Base-by-base conservation (phyloP, 2,329 filamentous ascomycete species). In the Ilyonectria robusta region DNA sequence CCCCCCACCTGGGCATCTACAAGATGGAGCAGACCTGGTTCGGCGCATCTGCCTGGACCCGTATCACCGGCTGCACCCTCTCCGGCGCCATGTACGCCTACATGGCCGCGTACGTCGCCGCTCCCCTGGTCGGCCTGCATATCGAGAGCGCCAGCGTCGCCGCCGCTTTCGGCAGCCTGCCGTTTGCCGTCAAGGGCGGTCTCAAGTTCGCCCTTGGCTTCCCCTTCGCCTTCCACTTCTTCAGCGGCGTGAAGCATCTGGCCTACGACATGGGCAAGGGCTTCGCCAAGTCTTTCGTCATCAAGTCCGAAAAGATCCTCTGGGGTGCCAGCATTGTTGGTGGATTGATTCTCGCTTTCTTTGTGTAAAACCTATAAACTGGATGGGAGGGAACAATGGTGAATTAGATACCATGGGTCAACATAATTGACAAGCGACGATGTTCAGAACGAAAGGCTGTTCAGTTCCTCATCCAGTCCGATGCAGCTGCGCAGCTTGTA, bases 1-100 rank as follows among this genome's bases (percentile, higher is more conserved):
- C 94, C 51, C 95, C 95, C 62, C 94, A 98, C 80, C 89, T 98
- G 70, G 81, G 84, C 78, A 95, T 97, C 88, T 98, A 98, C 90
- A 88, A 90, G 81, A 89, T 92, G 67, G 90, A 94, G 82, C 93
- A 98, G 84, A 96, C 94, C 75, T 97, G 91, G 92, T 91, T 93
- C 81, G 87, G 87, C 74, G 91, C 90, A 75, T 90, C 86, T 65
- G 86, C 87, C 72, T 87, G 93, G 83, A 93, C 94, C 85, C 94
- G 95, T 77, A 90, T 97, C 84, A 95, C 94, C n/a, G 95, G 94
- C 76, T 83, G 87, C 78, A 81, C 87, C 67, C 87, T 97, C 73
- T 91, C 91, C 67, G 93, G 92, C 71, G 83, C 85, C 56, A 87
- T 97, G 70, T 98, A 98, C 87, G 81, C 89, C 79, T 97, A 94